A percentile compares a stretch with the other conserved stretches of the same genome.
These are phyloP conservation scores for Zygoascus tannicola DNA, from an alignment of 805 yeast genomes.

Conservation along the genomic window DNA sequence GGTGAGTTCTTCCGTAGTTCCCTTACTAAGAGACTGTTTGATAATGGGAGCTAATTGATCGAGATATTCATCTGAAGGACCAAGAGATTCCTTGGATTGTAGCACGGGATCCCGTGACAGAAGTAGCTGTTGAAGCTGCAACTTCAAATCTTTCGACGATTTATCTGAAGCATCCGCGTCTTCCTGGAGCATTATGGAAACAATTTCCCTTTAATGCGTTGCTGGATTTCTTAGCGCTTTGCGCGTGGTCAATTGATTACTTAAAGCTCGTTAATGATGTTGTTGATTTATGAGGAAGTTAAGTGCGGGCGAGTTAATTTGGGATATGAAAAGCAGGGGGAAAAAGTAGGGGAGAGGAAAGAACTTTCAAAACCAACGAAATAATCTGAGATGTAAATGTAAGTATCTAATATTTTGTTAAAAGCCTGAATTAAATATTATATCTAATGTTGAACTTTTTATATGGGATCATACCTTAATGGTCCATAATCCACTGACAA, in stretches of 20 bases:
- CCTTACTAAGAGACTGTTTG: constrained; percentile 47
- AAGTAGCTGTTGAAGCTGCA: constrained; percentile 18
- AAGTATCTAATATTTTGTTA: no score
- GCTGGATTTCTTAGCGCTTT: no score
- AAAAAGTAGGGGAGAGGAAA: no score
- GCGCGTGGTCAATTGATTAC: no score
- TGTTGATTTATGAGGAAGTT: no score
- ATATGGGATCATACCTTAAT: not conserved
- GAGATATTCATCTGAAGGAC: constrained; percentile 49
- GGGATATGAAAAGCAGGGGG: no score
- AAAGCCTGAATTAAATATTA: no score
- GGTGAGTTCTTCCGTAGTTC: constrained; percentile 48
- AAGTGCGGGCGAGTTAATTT: no score
- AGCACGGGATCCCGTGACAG: constrained; percentile 16
- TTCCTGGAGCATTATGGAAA: not conserved
- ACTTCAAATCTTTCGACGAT: constrained; percentile 13
- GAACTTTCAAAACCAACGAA: no score
- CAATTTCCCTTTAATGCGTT: no score
- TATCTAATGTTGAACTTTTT: not conserved
- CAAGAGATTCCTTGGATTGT: constrained; percentile 8
- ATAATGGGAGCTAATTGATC: constrained; percentile 75
- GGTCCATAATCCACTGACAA: not conserved
- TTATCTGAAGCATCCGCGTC: constrained; percentile 4
- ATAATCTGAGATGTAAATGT: no score
- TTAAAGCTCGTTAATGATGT: no score